These are phyloP conservation scores for Solanum phureja DNA, from an alignment of 257 asterid genomes.

Conservation along the genomic window DNA sequence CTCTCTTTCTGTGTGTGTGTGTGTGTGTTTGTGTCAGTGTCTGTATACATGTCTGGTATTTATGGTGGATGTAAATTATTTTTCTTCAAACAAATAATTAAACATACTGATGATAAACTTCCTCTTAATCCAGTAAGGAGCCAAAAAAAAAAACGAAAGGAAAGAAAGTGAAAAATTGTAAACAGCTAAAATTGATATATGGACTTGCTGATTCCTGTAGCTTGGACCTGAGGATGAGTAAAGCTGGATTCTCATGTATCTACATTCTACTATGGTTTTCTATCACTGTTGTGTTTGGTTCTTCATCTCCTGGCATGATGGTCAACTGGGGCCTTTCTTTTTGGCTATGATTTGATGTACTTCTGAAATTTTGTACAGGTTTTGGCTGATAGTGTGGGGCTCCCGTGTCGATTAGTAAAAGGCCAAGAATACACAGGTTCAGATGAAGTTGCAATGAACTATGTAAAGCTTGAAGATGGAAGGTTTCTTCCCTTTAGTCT, in stretches of 20 bases:
- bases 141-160: background rate
- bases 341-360: constrained; percentile 8
- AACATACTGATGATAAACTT: background rate
- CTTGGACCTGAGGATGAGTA: background rate
- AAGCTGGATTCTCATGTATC: background rate
- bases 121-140: background rate
- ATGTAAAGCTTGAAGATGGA: constrained; percentile 59
- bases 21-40: background rate
- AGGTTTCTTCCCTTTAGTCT: constrained; percentile 34
- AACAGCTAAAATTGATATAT: background rate
- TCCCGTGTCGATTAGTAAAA: constrained; percentile 82
- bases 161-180: background rate
- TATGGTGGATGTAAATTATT: background rate
- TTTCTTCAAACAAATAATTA: background rate
- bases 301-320: background rate
- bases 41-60: background rate
- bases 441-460: constrained; percentile 81
- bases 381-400: constrained; percentile 74
- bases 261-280: background rate
- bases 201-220: background rate
- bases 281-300: background rate
- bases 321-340: background rate
- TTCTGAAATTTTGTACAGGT: constrained; percentile 47
- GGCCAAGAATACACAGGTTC: constrained; percentile 85
- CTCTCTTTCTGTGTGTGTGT: background rate